Conservation (phyloP, 768 basidiomycete genomes). For the Dioszegia hungarica region DNA sequence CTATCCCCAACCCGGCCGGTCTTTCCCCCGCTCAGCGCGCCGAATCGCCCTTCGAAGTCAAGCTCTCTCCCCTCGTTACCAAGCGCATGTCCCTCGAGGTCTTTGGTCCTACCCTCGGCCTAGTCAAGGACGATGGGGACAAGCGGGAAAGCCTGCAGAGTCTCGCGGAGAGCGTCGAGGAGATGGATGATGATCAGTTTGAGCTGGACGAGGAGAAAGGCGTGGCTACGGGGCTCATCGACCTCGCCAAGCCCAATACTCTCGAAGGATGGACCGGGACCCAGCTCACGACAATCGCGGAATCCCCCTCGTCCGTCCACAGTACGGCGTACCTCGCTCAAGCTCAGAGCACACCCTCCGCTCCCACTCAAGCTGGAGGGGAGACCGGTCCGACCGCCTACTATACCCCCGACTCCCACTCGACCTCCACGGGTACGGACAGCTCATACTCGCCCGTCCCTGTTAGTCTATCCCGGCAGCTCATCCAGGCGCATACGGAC, state of each 20-base stretch:
- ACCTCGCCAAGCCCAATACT: not conserved
- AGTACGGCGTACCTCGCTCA: not conserved
- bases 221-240: not conserved
- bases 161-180: not conserved
- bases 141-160: constrained; percentile 10
- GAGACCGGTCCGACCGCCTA: not conserved
- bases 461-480: constrained; percentile 3
- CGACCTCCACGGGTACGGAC: not conserved
- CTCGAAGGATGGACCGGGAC: constrained; percentile 6
- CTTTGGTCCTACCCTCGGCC: constrained; percentile 15
- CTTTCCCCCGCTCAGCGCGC: constrained; percentile 10
- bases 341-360: constrained; percentile 2
- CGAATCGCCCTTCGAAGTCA: constrained; percentile 38
- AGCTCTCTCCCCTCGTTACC: constrained; percentile 28
- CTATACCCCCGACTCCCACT: constrained; percentile 1
- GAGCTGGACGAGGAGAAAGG: constrained; percentile 6
- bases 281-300: constrained; percentile 5
- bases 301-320: not conserved
- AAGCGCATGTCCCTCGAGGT: constrained; percentile 39
- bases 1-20: not conserved
- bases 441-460: constrained; percentile 9
- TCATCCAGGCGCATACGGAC: constrained; percentile 17
- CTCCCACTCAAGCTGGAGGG: not conserved
- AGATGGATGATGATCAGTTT: constrained; percentile 2
- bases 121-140: constrained; percentile 7